phyloP scores from a whole-genome alignment of 2,329 filamentous ascomycete genomes.

The Cryphonectria nitschkei region DNA sequence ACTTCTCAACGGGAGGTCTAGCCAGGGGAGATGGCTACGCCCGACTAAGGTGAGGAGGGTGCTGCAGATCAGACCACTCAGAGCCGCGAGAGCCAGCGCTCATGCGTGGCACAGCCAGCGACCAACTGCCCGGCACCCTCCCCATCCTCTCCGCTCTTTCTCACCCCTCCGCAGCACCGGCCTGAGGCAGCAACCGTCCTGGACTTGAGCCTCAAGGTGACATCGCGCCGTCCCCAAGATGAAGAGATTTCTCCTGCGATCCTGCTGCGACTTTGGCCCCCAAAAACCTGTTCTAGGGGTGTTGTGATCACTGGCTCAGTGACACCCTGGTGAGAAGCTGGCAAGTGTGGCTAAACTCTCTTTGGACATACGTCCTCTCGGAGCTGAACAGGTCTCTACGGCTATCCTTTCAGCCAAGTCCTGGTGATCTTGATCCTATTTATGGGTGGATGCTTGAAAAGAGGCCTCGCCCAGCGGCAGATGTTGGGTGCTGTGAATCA shows the following conservation, averaged over 20 bases:
- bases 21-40: background rate
- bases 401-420: background rate
- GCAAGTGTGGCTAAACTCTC: background rate
- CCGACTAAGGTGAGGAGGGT: slow-evolving; percentile 18
- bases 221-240: slow-evolving; percentile 12
- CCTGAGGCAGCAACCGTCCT: background rate
- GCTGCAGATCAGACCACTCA: slow-evolving; percentile 23
- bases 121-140: slow-evolving; percentile 14
- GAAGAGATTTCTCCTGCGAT: slow-evolving; percentile 4
- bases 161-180: background rate
- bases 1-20: background rate
- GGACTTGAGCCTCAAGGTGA: slow-evolving; percentile 24
- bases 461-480: background rate
- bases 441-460: background rate
- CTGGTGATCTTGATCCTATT: background rate
- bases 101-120: slow-evolving; percentile 25
- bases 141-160: background rate
- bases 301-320: slow-evolving; percentile 6
- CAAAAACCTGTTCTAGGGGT: background rate
- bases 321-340: background rate
- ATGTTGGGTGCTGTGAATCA: background rate
- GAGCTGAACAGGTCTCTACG: slow-evolving; percentile 9
- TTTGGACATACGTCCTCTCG: background rate
- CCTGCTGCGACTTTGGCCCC: background rate
- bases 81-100: slow-evolving; percentile 7